These are phyloP conservation scores for Pseudozyma sp. DNA, from an alignment of 1,284 basidiomycete genomes.

Conservation along the genomic window DNA sequence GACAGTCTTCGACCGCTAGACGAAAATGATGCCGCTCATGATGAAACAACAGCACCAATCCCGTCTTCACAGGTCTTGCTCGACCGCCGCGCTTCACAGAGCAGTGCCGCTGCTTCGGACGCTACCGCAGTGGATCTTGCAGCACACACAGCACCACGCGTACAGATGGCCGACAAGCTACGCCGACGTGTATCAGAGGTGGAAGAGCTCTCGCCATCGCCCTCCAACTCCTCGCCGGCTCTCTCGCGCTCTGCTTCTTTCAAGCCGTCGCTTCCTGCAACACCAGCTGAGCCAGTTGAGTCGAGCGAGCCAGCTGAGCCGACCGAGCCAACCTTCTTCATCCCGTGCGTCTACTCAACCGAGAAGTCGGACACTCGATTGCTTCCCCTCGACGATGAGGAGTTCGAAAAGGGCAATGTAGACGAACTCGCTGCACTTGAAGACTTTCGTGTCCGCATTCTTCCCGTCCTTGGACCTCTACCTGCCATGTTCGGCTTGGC, in stretches of 20 bases:
- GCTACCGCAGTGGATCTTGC: conserved; percentile 40
- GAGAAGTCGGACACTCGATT: conserved; percentile 86
- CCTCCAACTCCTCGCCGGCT: conserved; percentile 34
- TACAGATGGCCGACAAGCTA: conserved; percentile 10
- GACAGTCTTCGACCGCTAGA: conserved; percentile 32
- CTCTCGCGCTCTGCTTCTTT: conserved; percentile 35
- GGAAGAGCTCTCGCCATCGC: conserved; percentile 43
- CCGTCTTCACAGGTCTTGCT: conserved; percentile 2
- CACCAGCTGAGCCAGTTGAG: conserved; percentile 11
- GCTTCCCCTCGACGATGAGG: conserved; percentile 89
- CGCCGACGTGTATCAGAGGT: conserved; percentile 33
- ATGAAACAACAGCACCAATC: background rate
- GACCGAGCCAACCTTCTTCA: conserved; percentile 44
- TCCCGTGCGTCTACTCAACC: conserved; percentile 84
- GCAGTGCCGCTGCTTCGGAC: conserved; percentile 42
- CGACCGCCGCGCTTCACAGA: conserved; percentile 29
- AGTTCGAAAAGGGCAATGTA: conserved; percentile 88
- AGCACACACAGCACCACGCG: conserved; percentile 25
- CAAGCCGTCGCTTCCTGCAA: conserved; percentile 21
- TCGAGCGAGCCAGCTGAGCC: conserved; percentile 9
- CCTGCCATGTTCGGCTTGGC: conserved; percentile 68
- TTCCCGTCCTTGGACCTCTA: conserved; percentile 80
- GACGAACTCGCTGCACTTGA: conserved; percentile 91
- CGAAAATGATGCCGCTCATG: conserved; percentile 12
- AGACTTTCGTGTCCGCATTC: conserved; percentile 90